Evolutionary conservation across 169 alveolate genomes (phyloP).

Genomic region (Miamiensis avidus): DNA sequence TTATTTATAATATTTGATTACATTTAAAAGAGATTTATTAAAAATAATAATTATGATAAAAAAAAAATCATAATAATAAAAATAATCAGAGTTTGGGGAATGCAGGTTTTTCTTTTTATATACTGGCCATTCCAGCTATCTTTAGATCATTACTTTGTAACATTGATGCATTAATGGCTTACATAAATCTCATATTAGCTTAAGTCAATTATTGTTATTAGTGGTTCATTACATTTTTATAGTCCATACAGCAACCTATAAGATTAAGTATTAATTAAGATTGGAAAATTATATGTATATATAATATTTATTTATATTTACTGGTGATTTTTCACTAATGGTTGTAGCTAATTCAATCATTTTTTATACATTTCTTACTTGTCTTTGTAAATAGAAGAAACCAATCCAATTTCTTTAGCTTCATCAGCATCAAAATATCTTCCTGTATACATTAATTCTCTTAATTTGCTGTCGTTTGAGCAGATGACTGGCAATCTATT

Average conservation of each 20-base stretch:
- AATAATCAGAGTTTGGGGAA: slow-evolving; percentile 43
- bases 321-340: slow-evolving; percentile 67
- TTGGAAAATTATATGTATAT: no score
- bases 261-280: no score
- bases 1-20: no score
- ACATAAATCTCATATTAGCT: slow-evolving; percentile 51
- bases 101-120: slow-evolving; percentile 27
- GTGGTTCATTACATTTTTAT: slow-evolving; percentile 46
- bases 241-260: slow-evolving; percentile 47
- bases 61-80: no score
- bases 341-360: slow-evolving; percentile 53
- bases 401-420: slow-evolving; percentile 58
- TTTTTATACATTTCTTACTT: slow-evolving; percentile 33
- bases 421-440: slow-evolving; percentile 57
- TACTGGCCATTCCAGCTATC: slow-evolving; percentile 15
- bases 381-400: slow-evolving; percentile 46
- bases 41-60: no score
- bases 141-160: slow-evolving; percentile 31
- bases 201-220: slow-evolving; percentile 48
- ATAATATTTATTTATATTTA: no score
- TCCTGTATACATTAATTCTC: slow-evolving; percentile 69
- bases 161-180: slow-evolving; percentile 40
- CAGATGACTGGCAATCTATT: slow-evolving; percentile 28
- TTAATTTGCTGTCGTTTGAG: slow-evolving; percentile 48
- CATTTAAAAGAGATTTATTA: no score